These are phyloP conservation scores for Pneumocystis canis DNA, from an alignment of 1,139 yeast genomes.

Conservation along the genomic window DNA sequence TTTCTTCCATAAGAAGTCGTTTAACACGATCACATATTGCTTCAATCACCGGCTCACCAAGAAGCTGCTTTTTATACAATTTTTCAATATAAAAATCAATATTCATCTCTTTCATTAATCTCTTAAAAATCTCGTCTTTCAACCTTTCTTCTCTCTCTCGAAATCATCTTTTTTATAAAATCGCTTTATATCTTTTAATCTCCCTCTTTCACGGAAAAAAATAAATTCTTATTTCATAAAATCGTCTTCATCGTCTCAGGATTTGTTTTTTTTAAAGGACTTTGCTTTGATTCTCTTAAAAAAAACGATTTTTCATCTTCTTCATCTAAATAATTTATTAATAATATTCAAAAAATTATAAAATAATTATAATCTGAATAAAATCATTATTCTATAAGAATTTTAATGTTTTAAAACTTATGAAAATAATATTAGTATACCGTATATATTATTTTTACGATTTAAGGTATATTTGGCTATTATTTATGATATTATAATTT, in stretches of 20 bases:
- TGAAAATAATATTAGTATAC: not conserved
- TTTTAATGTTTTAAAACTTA: not conserved
- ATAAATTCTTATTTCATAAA: no score
- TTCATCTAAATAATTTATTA: not conserved
- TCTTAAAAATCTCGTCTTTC: no score
- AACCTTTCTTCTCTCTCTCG: no score
- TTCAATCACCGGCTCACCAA: constrained; percentile 54
- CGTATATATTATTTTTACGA: not conserved
- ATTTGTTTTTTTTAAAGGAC: no score
- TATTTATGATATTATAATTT: no score
- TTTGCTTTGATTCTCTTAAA: no score
- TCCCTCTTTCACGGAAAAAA: no score
- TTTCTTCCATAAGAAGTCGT: constrained; percentile 60
- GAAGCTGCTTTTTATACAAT: constrained; percentile 44
- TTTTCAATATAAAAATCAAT: constrained; percentile 54
- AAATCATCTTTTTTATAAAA: no score
- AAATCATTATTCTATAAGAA: not conserved
- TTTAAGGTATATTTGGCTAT: no score
- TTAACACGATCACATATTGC: constrained; percentile 56
- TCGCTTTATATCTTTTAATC: no score
- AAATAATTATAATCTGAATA: not conserved
- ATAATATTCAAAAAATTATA: not conserved
- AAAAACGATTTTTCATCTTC: no score
- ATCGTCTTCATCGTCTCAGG: no score
- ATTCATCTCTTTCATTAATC: constrained; percentile 29